Conservation (phyloP, 2,329 filamentous ascomycete species). For the Colletotrichum tamarilloi region DNA sequence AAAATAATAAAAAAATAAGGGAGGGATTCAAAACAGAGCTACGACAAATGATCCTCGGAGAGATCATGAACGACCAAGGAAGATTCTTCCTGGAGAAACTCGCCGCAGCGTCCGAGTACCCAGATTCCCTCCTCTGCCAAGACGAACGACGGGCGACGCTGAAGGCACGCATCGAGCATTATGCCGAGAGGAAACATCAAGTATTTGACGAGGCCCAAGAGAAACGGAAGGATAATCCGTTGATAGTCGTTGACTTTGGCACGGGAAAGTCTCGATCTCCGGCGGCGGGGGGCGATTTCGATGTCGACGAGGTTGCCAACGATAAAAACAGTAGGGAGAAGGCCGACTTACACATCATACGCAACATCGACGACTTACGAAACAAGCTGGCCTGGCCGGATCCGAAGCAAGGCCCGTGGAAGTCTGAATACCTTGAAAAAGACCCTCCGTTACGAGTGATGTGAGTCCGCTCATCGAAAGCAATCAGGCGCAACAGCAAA, state of each 20-base stretch:
- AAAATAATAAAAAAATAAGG: no score
- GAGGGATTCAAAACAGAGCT: neutral
- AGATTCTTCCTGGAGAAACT: constrained; percentile 7
- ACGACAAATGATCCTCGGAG: neutral
- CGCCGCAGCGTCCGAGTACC: constrained; percentile 17
- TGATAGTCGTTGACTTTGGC: constrained; percentile 21
- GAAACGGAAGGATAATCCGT: neutral
- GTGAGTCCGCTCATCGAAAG: neutral
- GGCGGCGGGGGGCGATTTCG: neutral
- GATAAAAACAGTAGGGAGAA: neutral
- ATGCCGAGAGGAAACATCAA: constrained; percentile 3
- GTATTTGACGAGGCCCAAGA: neutral
- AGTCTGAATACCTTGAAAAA: neutral
- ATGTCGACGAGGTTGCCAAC: neutral
- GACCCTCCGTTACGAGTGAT: constrained; percentile 20
- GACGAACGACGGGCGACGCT: neutral
- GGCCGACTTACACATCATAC: constrained; percentile 1
- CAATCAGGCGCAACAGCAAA: neutral
- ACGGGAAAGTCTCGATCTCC: neutral
- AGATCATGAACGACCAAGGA: neutral
- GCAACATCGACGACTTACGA: constrained; percentile 1
- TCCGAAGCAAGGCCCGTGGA: neutral
- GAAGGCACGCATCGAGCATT: neutral
- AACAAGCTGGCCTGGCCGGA: constrained; percentile 12
- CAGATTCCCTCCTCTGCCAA: constrained; percentile 6